Base-by-base conservation (phyloP, 1,139 yeast genomes). In the Blastobotrys petasosporus region DNA sequence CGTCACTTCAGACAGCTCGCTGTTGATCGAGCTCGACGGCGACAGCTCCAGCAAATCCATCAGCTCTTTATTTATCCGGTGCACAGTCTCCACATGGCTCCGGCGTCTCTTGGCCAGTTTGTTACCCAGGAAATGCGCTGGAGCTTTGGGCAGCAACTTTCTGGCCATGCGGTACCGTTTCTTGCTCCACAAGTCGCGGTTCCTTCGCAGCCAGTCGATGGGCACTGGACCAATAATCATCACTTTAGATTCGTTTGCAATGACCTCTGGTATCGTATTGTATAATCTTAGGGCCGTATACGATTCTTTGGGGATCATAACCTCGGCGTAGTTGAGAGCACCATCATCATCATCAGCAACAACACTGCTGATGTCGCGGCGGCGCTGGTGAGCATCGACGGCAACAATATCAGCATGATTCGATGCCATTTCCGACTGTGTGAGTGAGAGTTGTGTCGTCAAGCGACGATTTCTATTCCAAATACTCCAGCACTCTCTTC, bases 171-270 rank as follows among this genome's bases (percentile, higher is more conserved):
- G 15, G n/a, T 23, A 33, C 32, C 45, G 20, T 20, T 35, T 39
- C 29, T 33, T 42, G 9, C 45, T 40, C 51, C 51, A 48, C 4
- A 32, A n/a, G 4, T 31, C 43, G 13, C 42, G 23, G 31, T 48
- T 40, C n/a, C 32, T 70, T 23, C 68, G 60, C 37, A 73, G 61
- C 94, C 94, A 85, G 15, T 76, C 67, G 16, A 67, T 64, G 0
- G 95, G 94, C 1, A 82, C 63, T 0, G 75, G 73, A 0, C 95
- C 95, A 2, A 87, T 58, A 17, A 85, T 66, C 1, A 76, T 59
- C 5, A 76, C 71, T 41, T 73, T 67, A 0, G 86, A 71, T 9
- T 71, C 68, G 20, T 69, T 66, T 34, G 80, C 71, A 6, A 85
- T 62, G 40, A 76, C 75, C 6, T 62, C 52, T 0, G 85, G 73